Percentiles rank a stretch among this genome's conserved stretches.
Conservation (phyloP, 2,329 filamentous ascomycete species). For the Madurella mycetomatis region DNA sequence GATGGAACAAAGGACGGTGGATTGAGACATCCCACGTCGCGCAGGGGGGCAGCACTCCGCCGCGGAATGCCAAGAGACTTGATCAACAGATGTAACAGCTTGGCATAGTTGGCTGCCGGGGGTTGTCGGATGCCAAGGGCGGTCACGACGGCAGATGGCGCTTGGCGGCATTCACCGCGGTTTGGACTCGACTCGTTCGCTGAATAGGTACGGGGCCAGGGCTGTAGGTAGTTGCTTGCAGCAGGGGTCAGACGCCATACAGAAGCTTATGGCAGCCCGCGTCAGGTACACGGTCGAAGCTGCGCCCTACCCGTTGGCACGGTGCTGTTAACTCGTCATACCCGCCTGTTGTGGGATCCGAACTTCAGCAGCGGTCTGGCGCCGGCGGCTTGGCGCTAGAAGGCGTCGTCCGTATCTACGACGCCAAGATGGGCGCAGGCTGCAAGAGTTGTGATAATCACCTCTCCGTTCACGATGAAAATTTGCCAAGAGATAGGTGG, state of each 20-base stretch:
- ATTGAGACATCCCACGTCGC: background rate
- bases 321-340: background rate
- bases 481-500: background rate
- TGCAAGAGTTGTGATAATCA: background rate
- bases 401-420: background rate
- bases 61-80: constrained; percentile 9
- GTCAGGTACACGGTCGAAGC: no score
- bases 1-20: background rate
- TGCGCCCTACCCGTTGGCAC: no score
- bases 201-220: no score
- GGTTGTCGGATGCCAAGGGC: constrained; percentile 3
- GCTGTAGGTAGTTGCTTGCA: no score
- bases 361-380: background rate
- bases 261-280: no score
- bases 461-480: no score
- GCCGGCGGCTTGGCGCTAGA: background rate
- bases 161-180: constrained; percentile 2
- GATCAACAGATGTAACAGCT: constrained; percentile 12
- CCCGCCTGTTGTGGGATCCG: background rate
- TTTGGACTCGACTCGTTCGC: background rate
- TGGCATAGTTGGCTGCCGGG: constrained; percentile 1
- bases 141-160: constrained; percentile 2
- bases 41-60: background rate
- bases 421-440: background rate
- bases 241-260: no score